Evolutionary conservation across 2,329 filamentous ascomycete genomes (phyloP), one percentile per base, ranked within the genome.

Genomic region (Podosphaera xanthii): DNA sequence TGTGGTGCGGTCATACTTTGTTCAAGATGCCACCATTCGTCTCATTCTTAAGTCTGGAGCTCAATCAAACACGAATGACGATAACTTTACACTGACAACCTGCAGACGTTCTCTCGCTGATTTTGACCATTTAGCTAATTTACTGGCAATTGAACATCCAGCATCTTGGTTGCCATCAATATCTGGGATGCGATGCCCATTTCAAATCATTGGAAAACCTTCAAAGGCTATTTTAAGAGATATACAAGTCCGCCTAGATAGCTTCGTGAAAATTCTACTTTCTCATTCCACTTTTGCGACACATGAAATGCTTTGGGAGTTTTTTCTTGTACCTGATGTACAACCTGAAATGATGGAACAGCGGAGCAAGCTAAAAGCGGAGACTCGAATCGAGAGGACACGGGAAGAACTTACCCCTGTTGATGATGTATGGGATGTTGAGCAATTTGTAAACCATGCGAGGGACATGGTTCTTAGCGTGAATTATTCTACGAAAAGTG

Each of bases 291-390:
- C 92, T 0, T 96, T 98, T 68, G 80, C 88, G 0, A 95, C 87
- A 0, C 94, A 98, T 68, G 92, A 98, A 72, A 88, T 97, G 78
- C 77, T 98, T 1, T 98, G 92, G 94, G 92, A 98, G 67, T 98
- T 98, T 72, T 95, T 98, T 71, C 77, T 98, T 0, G 90, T 98
- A 10, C 92, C 92, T 1, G 92, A 98, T 65, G 81, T 98, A 57
- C 87, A 95, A 68, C 79, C 87, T 0, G 82, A 88, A 30, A 88
- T 90, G 80, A 91, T 97, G 77, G 84, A 87, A 58, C 84, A 94
- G 69, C 81, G 92, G 57, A 94, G 87, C 63, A 82, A 82, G 59
- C 81, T 89, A 62, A 98, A 98, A 71, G 86, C 88, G 3, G 84
- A 90, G 69, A 81, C 84, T 0, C 79, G 91, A 35, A 75, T 80